Evolutionary conservation across 495 filamentous ascomycete species (phyloP).

Genomic region (Haplographium delicatum): DNA sequence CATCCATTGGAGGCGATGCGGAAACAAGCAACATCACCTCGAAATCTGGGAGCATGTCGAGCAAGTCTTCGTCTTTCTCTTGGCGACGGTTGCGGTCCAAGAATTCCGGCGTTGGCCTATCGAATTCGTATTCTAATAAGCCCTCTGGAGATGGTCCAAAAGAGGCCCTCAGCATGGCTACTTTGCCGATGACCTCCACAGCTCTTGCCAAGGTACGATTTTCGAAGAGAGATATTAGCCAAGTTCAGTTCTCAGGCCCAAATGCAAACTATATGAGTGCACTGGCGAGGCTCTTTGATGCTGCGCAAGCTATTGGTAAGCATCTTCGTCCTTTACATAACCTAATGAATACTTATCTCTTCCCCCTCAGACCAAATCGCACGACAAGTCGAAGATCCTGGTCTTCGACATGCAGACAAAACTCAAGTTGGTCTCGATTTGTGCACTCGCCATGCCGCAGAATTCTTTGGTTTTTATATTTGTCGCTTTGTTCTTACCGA

Average conservation of each 20-base stretch:
- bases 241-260: conserved; percentile 70
- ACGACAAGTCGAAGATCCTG: conserved; percentile 90
- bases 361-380: conserved; percentile 79
- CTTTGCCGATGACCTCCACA: conserved; percentile 82
- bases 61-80: conserved; percentile 66
- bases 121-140: conserved; percentile 39
- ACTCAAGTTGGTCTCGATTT: conserved; percentile 93
- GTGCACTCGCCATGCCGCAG: conserved; percentile 86
- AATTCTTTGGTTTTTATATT: conserved; percentile 96
- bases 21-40: conserved; percentile 36
- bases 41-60: conserved; percentile 51
- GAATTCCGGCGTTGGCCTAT: conserved; percentile 60
- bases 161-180: conserved; percentile 59
- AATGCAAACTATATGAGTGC: conserved; percentile 87
- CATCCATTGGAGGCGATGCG: conserved; percentile 39
- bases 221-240: conserved; percentile 58
- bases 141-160: conserved; percentile 34
- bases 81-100: conserved; percentile 89
- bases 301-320: conserved; percentile 88
- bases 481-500: conserved; percentile 90
- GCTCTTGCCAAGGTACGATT: conserved; percentile 40
- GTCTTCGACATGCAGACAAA: conserved; percentile 69
- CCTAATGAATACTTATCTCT: conserved; percentile 2
- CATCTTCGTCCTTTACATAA: conserved; percentile 15
- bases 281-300: conserved; percentile 88